Evolutionary conservation across 805 yeast genomes (phyloP).

Genomic region (Teunomyces lycoperdinae): DNA sequence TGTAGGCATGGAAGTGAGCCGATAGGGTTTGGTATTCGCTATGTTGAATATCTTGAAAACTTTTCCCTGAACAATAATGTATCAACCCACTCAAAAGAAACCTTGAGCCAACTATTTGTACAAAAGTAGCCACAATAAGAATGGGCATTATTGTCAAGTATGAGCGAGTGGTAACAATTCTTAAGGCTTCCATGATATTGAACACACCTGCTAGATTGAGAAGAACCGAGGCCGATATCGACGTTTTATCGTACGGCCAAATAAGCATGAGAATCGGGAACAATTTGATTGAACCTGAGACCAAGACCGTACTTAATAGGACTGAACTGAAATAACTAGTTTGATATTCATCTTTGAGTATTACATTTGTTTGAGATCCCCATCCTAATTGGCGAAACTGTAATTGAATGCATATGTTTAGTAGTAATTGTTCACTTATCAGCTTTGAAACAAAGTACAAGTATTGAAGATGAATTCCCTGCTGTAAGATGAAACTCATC

Average conservation of each 20-base stretch:
- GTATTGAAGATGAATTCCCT: conserved; percentile 50
- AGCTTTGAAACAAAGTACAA: conserved; percentile 53
- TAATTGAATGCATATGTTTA: conserved; percentile 36
- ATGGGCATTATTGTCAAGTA: conserved; percentile 14
- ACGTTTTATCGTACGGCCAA: conserved; percentile 89
- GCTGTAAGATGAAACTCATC: conserved; percentile 23
- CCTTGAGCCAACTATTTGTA: conserved; percentile 14
- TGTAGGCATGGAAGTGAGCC: neutral
- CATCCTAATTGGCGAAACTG: conserved; percentile 18
- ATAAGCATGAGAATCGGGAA: conserved; percentile 91
- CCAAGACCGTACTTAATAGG: conserved; percentile 64
- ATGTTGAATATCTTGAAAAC: conserved; percentile 6
- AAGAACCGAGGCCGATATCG: conserved; percentile 51
- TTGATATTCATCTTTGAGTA: conserved; percentile 24
- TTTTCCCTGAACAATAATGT: conserved; percentile 11
- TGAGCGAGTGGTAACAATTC: conserved; percentile 17
- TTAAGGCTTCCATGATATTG: conserved; percentile 60
- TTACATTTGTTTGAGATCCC: conserved; percentile 18
- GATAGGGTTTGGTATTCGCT: conserved; percentile 9
- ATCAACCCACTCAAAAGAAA: conserved; percentile 13
- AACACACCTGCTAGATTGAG: conserved; percentile 60
- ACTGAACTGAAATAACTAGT: conserved; percentile 37
- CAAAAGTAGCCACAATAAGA: conserved; percentile 13
- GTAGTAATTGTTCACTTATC: conserved; percentile 41
- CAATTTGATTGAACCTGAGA: conserved; percentile 76